phyloP scores from a whole-genome alignment of 2,329 filamentous ascomycete genomes.

The Sporothrix protearum region DNA sequence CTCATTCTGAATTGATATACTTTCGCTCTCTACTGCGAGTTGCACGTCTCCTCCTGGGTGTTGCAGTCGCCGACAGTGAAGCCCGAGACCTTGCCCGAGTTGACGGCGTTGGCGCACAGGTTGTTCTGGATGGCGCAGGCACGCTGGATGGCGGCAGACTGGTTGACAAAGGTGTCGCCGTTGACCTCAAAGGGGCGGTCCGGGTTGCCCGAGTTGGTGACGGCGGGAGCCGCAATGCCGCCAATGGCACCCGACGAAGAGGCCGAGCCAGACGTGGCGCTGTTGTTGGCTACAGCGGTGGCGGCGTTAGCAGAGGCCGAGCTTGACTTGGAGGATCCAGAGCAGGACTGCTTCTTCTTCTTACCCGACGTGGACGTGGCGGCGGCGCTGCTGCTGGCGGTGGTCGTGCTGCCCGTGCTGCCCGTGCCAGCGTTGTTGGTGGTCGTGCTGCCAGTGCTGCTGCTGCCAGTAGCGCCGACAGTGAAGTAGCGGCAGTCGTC shows the following conservation, averaged over 20 bases:
- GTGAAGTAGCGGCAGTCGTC: constrained; percentile 63
- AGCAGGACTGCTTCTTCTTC: constrained; percentile 13
- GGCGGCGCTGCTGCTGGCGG: not conserved
- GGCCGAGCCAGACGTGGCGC: constrained; percentile 24
- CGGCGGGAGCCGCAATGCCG: constrained; percentile 50
- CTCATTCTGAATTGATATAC: too few species aligned
- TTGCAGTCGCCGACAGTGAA: constrained; percentile 51
- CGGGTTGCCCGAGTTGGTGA: constrained; percentile 46
- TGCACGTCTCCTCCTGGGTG: constrained; percentile 49
- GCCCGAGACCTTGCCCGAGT: constrained; percentile 44
- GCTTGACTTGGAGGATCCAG: not conserved
- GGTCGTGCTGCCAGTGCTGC: constrained; percentile 26
- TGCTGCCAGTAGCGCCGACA: constrained; percentile 40
- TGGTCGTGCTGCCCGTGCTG: constrained; percentile 25
- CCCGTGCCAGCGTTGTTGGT: constrained; percentile 28
- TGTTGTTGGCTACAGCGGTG: constrained; percentile 26
- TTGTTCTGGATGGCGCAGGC: constrained; percentile 64
- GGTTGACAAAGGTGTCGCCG: constrained; percentile 55
- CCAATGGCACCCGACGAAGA: constrained; percentile 41
- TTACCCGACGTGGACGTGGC: not conserved
- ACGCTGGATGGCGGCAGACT: constrained; percentile 54
- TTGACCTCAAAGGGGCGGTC: constrained; percentile 55
- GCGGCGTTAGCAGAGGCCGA: constrained; percentile 21
- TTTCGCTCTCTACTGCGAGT: constrained; percentile 27
- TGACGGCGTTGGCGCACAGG: constrained; percentile 54